Percentiles rank a stretch among this genome's conserved stretches.
phyloP scores from a whole-genome alignment of 2,329 filamentous ascomycete species.

The Fusarium mexicanum region DNA sequence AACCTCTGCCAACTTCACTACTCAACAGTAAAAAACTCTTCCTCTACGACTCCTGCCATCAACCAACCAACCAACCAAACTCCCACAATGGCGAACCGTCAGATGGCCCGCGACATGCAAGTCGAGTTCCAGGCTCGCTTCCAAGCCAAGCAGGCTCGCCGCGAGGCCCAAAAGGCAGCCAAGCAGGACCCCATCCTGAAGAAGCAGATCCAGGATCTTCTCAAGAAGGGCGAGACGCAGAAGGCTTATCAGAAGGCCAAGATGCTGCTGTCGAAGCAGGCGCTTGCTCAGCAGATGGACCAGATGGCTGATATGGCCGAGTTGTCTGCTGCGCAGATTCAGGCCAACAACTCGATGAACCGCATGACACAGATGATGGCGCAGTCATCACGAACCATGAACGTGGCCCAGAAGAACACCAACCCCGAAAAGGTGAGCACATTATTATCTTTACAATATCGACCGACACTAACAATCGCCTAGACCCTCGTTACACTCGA shows the following conservation, averaged over 20 bases:
- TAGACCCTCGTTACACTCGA: slow-evolving; percentile 69
- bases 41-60: background rate
- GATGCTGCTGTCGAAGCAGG: slow-evolving; percentile 69
- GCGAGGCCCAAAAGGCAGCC: slow-evolving; percentile 68
- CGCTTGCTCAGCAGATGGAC: slow-evolving; percentile 70
- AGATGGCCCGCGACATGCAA: slow-evolving; percentile 68
- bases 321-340: slow-evolving; percentile 68
- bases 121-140: slow-evolving; percentile 72
- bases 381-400: slow-evolving; percentile 67
- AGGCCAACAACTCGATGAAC: slow-evolving; percentile 73
- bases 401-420: slow-evolving; percentile 64
- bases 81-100: slow-evolving; percentile 65
- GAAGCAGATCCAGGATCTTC: slow-evolving; percentile 70
- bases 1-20: slow-evolving; percentile 1
- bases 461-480: slow-evolving; percentile 31
- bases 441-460: too few species aligned
- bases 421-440: slow-evolving; percentile 64
- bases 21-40: background rate
- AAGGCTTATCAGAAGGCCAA: slow-evolving; percentile 72
- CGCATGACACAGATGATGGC: slow-evolving; percentile 73
- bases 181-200: slow-evolving; percentile 69
- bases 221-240: slow-evolving; percentile 71
- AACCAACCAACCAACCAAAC: background rate
- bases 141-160: slow-evolving; percentile 69
- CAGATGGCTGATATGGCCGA: slow-evolving; percentile 73